Conservation (phyloP, 345 rosid genomes). For the Noccaea caerulescens region DNA sequence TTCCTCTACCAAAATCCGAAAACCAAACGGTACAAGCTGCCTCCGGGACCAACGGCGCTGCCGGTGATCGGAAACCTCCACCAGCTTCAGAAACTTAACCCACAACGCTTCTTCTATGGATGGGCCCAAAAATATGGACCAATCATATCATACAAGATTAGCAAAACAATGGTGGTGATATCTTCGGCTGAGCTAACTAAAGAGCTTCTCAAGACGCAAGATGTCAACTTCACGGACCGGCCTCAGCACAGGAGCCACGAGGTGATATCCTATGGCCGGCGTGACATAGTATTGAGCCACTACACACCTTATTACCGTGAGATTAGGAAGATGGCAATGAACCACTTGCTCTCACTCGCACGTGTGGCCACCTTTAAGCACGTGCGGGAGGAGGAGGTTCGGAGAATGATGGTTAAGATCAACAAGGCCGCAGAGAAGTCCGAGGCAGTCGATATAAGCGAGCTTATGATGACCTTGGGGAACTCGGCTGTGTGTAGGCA, state of each 20-base stretch:
- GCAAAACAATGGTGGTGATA: constrained; percentile 38
- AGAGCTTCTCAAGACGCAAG: constrained; percentile 49
- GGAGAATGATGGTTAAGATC: constrained; percentile 39
- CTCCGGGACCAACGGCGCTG: constrained; percentile 55
- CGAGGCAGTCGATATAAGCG: constrained; percentile 36
- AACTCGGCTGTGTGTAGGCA: constrained; percentile 46
- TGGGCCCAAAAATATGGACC: constrained; percentile 57
- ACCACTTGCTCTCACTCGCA: constrained; percentile 41
- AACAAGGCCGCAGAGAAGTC: constrained; percentile 21
- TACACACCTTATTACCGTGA: constrained; percentile 45
- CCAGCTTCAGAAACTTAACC: constrained; percentile 43
- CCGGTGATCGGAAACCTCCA: constrained; percentile 62
- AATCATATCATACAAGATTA: constrained; percentile 48
- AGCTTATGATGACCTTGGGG: constrained; percentile 39
- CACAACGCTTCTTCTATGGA: constrained; percentile 42
- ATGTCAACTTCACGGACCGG: constrained; percentile 38
- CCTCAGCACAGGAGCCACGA: constrained; percentile 41
- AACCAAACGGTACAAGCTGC: constrained; percentile 29
- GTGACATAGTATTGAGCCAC: constrained; percentile 42
- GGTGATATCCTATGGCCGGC: constrained; percentile 40
- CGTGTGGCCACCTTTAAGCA: constrained; percentile 45
- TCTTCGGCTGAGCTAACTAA: constrained; percentile 51
- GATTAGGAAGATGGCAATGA: constrained; percentile 44
- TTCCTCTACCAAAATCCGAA: constrained; percentile 35
- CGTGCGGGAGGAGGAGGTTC: constrained; percentile 45